Percentiles rank a stretch among this genome's conserved stretches.
phyloP scores from a whole-genome alignment of 345 rosid species.

The Gynandropsis gynandra region DNA sequence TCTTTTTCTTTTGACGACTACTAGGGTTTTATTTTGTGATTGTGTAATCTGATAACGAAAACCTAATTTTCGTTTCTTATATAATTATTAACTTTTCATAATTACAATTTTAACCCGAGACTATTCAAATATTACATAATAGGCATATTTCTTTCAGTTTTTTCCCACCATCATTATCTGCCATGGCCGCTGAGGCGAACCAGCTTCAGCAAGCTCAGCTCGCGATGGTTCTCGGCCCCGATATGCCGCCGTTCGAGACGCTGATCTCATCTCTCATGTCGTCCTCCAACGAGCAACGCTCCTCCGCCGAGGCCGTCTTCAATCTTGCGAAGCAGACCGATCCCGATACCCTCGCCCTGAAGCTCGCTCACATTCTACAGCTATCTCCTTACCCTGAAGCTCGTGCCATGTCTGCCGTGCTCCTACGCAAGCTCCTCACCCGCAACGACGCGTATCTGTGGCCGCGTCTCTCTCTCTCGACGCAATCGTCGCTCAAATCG shows the following conservation, averaged over 20 bases:
- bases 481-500: slow-evolving; percentile 80
- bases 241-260: slow-evolving; percentile 73
- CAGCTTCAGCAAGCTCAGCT: slow-evolving; percentile 81
- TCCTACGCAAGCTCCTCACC: slow-evolving; percentile 86
- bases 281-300: slow-evolving; percentile 86
- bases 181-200: slow-evolving; percentile 71
- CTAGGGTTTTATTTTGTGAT: no score
- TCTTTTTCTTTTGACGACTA: no score
- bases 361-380: slow-evolving; percentile 81
- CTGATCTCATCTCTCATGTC: slow-evolving; percentile 89
- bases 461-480: slow-evolving; percentile 61
- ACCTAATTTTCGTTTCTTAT: no score
- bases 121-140: no score
- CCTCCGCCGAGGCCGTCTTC: slow-evolving; percentile 76
- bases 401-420: slow-evolving; percentile 93
- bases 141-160: no score
- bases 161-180: slow-evolving; percentile 26
- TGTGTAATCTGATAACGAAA: no score
- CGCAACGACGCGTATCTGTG: slow-evolving; percentile 85
- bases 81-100: no score
- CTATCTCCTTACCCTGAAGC: slow-evolving; percentile 61
- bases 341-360: slow-evolving; percentile 78
- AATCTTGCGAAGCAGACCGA: slow-evolving; percentile 83
- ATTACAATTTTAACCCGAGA: no score
- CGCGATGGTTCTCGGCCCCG: slow-evolving; percentile 72